Evolutionary conservation across 2,329 filamentous ascomycete genomes (phyloP).

Genomic region (Sclerotinia glacialis): DNA sequence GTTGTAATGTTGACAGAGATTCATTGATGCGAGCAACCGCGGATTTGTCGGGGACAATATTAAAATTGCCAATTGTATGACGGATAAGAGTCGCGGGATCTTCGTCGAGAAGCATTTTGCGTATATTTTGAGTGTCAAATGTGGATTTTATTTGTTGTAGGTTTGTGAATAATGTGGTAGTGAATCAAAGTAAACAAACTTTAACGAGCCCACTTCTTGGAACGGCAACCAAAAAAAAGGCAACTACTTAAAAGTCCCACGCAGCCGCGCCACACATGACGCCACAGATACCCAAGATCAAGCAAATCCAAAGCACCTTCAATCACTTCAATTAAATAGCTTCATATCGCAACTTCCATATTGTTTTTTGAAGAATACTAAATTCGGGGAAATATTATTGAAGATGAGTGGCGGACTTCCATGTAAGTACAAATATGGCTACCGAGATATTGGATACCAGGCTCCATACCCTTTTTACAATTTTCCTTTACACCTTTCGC

Average conservation of each 20-base stretch:
- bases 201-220: slow-evolving; percentile 10
- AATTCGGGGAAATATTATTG: slow-evolving; percentile 14
- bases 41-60: slow-evolving; percentile 82
- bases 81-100: slow-evolving; percentile 86
- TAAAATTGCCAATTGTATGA: slow-evolving; percentile 92
- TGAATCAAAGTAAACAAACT: slow-evolving; percentile 20
- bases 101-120: slow-evolving; percentile 89
- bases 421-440: slow-evolving; percentile 39
- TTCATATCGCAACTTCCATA: slow-evolving; percentile 28
- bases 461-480: slow-evolving; percentile 32
- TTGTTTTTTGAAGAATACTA: slow-evolving; percentile 7
- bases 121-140: neutral
- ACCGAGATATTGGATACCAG: slow-evolving; percentile 30
- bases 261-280: slow-evolving; percentile 20
- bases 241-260: slow-evolving; percentile 4
- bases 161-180: slow-evolving; percentile 3
- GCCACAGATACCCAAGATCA: slow-evolving; percentile 23
- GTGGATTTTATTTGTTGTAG: neutral
- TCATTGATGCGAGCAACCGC: slow-evolving; percentile 81
- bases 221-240: slow-evolving; percentile 14
- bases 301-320: slow-evolving; percentile 21
- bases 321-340: slow-evolving; percentile 3
- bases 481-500: slow-evolving; percentile 32
- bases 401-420: slow-evolving; percentile 39
- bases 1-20: slow-evolving; percentile 77